These are phyloP conservation scores for Camelina laxa DNA, from an alignment of 345 rosid species.

Conservation along the genomic window DNA sequence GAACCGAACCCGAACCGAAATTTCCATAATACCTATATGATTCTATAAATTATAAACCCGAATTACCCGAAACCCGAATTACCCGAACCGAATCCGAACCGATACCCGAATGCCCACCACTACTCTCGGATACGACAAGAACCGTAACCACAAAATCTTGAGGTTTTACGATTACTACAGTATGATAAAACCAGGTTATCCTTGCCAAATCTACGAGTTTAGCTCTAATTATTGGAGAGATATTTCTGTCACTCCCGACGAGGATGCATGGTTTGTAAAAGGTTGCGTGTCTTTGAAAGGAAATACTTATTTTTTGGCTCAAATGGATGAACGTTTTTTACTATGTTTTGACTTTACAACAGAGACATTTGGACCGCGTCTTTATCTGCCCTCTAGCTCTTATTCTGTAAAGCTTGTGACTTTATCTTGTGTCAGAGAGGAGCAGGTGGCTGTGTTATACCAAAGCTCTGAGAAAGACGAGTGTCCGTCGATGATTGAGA, in stretches of 20 bases:
- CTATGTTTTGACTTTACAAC: background rate
- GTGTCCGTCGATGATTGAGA: background rate
- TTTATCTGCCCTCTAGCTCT: background rate
- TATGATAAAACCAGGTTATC: no score
- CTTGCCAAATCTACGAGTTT: background rate
- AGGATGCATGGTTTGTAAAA: background rate
- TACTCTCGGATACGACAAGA: slow-evolving; percentile 9
- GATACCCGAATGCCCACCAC: no score
- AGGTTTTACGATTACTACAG: background rate
- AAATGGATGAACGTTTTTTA: background rate
- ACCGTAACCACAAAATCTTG: background rate
- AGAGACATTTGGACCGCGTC: background rate
- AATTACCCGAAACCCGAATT: no score
- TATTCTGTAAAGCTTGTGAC: background rate
- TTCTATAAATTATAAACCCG: no score
- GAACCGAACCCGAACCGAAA: no score
- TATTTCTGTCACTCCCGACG: background rate
- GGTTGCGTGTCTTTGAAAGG: background rate
- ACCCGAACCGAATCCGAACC: no score
- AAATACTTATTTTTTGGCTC: background rate
- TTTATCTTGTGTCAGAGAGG: slow-evolving; percentile 11
- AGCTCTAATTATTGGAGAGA: background rate
- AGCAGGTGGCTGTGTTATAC: background rate
- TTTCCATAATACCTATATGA: no score
- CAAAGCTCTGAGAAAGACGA: background rate